Conservation (phyloP, 1,284 basidiomycete genomes). For the Fomitopsis pinicola region DNA sequence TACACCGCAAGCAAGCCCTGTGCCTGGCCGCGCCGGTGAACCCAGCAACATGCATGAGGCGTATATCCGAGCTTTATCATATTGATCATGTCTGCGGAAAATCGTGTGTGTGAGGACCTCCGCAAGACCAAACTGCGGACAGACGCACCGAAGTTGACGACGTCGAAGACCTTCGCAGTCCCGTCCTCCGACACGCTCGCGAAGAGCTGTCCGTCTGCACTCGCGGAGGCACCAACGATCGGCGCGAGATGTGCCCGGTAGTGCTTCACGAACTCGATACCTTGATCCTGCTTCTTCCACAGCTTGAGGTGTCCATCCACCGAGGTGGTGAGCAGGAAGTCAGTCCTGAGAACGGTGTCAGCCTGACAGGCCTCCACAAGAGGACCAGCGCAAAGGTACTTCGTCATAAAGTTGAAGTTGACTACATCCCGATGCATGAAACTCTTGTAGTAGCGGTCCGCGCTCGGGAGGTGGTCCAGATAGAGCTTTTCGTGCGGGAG, state of each 20-base stretch:
- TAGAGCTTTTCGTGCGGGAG: conserved; percentile 81
- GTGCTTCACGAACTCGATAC: conserved; percentile 92
- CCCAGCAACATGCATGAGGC: conserved; percentile 90
- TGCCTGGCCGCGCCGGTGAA: conserved; percentile 85
- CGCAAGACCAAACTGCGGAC: background rate
- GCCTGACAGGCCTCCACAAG: background rate
- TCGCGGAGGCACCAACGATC: conserved; percentile 80
- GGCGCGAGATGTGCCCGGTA: conserved; percentile 89
- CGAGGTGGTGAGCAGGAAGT: conserved; percentile 93
- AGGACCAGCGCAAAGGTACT: conserved; percentile 40
- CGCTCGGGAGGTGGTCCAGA: conserved; percentile 86
- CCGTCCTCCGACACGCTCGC: conserved; percentile 87
- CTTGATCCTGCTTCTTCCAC: conserved; percentile 96
- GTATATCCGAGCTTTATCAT: conserved; percentile 87
- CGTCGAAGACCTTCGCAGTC: conserved; percentile 93
- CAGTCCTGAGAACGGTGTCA: conserved; percentile 52
- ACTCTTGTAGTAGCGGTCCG: conserved; percentile 94
- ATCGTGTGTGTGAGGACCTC: background rate
- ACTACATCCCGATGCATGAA: conserved; percentile 98
- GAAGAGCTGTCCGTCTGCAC: conserved; percentile 89
- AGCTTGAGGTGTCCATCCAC: conserved; percentile 95
- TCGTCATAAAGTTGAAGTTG: conserved; percentile 84
- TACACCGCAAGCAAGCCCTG: conserved; percentile 88
- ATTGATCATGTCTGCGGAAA: conserved; percentile 89
- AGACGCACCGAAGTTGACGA: conserved; percentile 60